These are phyloP conservation scores for Fistulifera solaris DNA, from an alignment of 108 stramenopile species.

Conservation along the genomic window DNA sequence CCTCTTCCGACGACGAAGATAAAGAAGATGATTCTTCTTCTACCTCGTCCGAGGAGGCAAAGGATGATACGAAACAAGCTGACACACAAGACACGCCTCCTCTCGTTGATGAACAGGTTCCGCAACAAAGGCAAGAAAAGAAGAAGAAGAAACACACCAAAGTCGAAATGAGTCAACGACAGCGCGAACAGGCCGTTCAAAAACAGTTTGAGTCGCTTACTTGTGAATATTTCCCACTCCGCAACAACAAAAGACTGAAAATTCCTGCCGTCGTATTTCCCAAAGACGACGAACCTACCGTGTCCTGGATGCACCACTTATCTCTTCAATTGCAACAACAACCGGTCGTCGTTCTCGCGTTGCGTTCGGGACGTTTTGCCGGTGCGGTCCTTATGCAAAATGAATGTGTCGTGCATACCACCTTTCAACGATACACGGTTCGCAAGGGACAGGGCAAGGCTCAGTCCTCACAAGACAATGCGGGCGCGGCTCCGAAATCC, in stretches of 20 bases:
- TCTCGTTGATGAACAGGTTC: not conserved
- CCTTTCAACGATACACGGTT: constrained; percentile 64
- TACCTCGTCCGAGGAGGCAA: not conserved
- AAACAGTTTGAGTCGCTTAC: constrained; percentile 3
- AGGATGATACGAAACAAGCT: not conserved
- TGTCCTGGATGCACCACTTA: too few species aligned
- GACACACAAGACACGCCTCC: constrained; percentile 1
- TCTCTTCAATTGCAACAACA: not conserved
- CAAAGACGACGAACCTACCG: constrained; percentile 1
- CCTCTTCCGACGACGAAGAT: not conserved
- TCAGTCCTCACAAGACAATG: constrained; percentile 59
- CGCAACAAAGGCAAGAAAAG: not conserved
- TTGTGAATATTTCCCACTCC: not conserved
- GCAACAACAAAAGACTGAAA: not conserved
- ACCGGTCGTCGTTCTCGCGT: constrained; percentile 41
- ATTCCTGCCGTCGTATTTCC: not conserved
- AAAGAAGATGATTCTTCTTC: not conserved
- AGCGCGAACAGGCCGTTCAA: not conserved
- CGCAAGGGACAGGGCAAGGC: constrained; percentile 84
- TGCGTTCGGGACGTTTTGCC: constrained; percentile 69
- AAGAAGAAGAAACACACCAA: constrained; percentile 1
- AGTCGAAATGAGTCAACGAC: not conserved
- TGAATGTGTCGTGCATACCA: constrained; percentile 51
- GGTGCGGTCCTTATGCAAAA: constrained; percentile 39
- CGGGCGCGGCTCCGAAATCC: constrained; percentile 56